phyloP scores from a whole-genome alignment of 805 yeast genomes.

The Candida sanyiensis region DNA sequence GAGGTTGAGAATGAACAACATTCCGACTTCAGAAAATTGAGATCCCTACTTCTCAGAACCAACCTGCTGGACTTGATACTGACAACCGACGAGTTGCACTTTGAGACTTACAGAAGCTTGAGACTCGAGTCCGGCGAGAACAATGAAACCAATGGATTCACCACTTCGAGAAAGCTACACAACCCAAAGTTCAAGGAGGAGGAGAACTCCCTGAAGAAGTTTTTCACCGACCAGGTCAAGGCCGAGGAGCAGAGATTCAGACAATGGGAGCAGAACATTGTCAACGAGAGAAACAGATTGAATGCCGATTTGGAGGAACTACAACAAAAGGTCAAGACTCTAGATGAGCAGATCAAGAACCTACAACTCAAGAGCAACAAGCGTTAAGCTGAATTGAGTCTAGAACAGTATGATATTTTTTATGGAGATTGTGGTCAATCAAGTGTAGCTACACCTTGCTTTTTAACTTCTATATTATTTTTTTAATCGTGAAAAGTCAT shows the following conservation, averaged over 20 bases:
- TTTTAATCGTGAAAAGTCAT: neutral
- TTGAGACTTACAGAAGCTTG: constrained; percentile 68
- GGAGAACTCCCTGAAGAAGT: constrained; percentile 87
- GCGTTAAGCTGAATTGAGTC: constrained; percentile 25
- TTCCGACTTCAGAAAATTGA: constrained; percentile 78
- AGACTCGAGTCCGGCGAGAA: constrained; percentile 51
- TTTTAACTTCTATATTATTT: too few species aligned
- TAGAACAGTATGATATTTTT: neutral
- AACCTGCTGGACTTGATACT: constrained; percentile 77
- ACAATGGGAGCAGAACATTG: constrained; percentile 97
- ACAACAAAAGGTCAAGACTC: constrained; percentile 65
- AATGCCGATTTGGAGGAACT: constrained; percentile 90
- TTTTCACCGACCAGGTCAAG: constrained; percentile 94
- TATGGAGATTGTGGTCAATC: neutral
- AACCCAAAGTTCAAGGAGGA: constrained; percentile 96
- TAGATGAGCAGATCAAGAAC: constrained; percentile 70
- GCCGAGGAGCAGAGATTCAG: constrained; percentile 95
- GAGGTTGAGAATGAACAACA: constrained; percentile 84
- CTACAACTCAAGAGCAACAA: constrained; percentile 44
- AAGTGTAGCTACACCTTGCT: too few species aligned
- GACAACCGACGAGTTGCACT: constrained; percentile 77
- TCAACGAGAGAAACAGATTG: constrained; percentile 88
- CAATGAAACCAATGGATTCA: constrained; percentile 29
- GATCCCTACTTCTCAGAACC: constrained; percentile 73
- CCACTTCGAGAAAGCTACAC: constrained; percentile 48